phyloP scores from a whole-genome alignment of 2,329 filamentous ascomycete genomes.

The Pyricularia grisea region DNA sequence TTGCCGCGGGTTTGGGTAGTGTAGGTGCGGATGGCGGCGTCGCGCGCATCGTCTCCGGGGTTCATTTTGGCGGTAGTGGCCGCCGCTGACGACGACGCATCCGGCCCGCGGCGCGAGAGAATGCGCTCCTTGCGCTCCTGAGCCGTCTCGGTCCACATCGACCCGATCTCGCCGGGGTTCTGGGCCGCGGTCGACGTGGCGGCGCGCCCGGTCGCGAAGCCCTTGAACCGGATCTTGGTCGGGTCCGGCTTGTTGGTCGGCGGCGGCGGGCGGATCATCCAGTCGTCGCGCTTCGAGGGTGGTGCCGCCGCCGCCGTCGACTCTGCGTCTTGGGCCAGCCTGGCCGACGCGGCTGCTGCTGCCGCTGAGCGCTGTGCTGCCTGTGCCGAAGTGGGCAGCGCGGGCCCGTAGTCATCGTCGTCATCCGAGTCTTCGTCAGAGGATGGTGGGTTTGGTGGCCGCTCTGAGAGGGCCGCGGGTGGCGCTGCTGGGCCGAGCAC shows the following conservation, averaged over 20 bases:
- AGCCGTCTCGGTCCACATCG: conserved; percentile 86
- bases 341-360: conserved; percentile 19
- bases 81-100: conserved; percentile 35
- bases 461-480: conserved; percentile 4
- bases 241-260: conserved; percentile 58
- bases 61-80: conserved; percentile 28
- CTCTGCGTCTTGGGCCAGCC: conserved; percentile 7
- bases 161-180: conserved; percentile 33
- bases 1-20: conserved; percentile 45
- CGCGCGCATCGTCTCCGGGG: conserved; percentile 44
- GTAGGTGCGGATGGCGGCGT: conserved; percentile 34
- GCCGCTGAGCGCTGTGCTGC: conserved; percentile 22
- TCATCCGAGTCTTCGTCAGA: conserved; percentile 21
- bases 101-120: conserved; percentile 43
- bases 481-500: conserved; percentile 19
- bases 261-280: conserved; percentile 63
- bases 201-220: conserved; percentile 63
- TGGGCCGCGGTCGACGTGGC: conserved; percentile 25
- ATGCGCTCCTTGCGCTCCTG: conserved; percentile 70
- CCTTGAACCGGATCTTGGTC: conserved; percentile 71
- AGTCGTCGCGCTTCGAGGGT: conserved; percentile 65
- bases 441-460: background rate
- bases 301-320: conserved; percentile 19
- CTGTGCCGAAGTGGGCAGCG: conserved; percentile 37
- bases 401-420: conserved; percentile 50